Evolutionary conservation across 345 rosid genomes (phyloP).

Genomic region (Corymbia maculata): DNA sequence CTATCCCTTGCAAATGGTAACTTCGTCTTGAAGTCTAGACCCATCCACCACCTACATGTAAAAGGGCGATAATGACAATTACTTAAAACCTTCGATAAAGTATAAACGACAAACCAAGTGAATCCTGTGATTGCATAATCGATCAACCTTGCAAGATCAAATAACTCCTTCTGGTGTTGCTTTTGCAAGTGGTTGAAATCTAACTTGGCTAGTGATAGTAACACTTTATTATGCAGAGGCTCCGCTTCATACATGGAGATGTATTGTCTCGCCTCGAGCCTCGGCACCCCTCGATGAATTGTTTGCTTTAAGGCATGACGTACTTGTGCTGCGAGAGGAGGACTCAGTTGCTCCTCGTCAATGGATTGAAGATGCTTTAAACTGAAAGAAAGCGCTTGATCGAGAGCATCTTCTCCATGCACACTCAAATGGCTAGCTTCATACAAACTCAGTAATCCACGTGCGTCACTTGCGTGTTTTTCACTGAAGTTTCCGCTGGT

Average conservation of each 20-base stretch:
- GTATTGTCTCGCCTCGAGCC: constrained; percentile 9
- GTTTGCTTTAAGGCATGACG: not conserved
- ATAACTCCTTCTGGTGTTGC: constrained; percentile 9
- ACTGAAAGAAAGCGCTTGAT: not conserved
- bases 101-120: not conserved
- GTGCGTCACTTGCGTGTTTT: constrained; percentile 1
- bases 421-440: not conserved
- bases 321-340: constrained; percentile 1
- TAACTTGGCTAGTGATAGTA: constrained; percentile 20
- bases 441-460: not conserved
- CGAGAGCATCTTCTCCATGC: constrained; percentile 10
- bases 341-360: not conserved
- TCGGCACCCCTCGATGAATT: not conserved
- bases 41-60: constrained; percentile 20
- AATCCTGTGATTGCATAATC: not conserved
- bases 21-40: not conserved
- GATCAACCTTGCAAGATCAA: constrained; percentile 1
- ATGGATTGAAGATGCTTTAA: not conserved
- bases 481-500: constrained; percentile 1
- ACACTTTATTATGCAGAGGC: not conserved
- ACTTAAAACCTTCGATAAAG: not conserved
- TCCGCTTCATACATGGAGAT: constrained; percentile 5
- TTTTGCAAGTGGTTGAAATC: constrained; percentile 19
- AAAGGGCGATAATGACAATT: not conserved
- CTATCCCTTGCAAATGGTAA: constrained; percentile 19